Base-by-base conservation (phyloP, 164 flowering plant species). In the Pachysandra terminalis region DNA sequence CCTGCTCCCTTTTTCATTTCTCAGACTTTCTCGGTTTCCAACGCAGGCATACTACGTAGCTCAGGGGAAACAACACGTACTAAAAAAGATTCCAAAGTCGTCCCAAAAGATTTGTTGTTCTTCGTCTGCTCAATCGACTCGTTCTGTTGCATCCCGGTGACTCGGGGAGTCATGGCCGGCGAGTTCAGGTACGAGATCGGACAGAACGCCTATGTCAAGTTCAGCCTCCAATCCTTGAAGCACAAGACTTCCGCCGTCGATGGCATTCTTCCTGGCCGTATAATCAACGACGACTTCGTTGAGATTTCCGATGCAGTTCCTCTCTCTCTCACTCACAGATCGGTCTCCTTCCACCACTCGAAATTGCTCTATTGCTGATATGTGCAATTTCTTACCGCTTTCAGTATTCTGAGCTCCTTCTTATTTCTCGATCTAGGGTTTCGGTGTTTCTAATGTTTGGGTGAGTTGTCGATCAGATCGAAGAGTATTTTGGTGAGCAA, bases 301-400 rank as follows among this genome's bases (percentile, higher is more conserved):
- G 90, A 90, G 78, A 86, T 96, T 78, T 25, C 75, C 61, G 99
- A 96, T n/a, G 80, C 96, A 26, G 86, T 96, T 45, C 97, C 99
- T 61, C 92, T 96, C 66, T 96, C 66, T 96, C 89, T 67, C 99
- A 95, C 80, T 83, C 96, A 67, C 85, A 81, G 74, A 84, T 96
- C 77, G 87, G 86, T 45, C 89, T 93, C 61, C 89, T 96, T 41
- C 96, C 98, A 32, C 77, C 89, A 8, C 92, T 96, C 59, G 99
- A 96, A 83, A 90, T 96, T 80, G 87, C 99, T 15, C 88, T 96
- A 10, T 72, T 85, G 54, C 89, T 81, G 85, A 98, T 93, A 56
- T 37, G 59, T 55, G 41, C 8, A 58, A 3, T 32, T 7, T 35
- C n/a, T 13, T 14, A 12, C 9, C 49, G 27, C 32, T 68, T 9